Base-by-base conservation (phyloP, 2,329 filamentous ascomycete species). In the Aureobasidium sp. region DNA sequence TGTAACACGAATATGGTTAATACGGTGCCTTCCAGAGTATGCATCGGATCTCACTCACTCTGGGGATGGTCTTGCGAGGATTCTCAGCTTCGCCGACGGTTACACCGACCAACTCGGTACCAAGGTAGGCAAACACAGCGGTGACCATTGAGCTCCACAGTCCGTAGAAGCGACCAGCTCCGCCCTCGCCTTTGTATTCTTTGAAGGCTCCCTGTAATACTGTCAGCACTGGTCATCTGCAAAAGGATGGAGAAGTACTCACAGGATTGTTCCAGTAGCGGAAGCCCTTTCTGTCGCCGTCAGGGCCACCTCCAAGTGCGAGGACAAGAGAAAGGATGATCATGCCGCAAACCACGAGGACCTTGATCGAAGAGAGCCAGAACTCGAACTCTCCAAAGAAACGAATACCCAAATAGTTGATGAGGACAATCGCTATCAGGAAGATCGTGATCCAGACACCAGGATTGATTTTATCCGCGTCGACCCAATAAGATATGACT, bases 31-130 rank as follows among this genome's bases (percentile, higher is more conserved):
- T 12, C 5, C 12, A 52, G 5, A 15, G 8, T 3, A 15, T n/a
- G 19, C 15, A 29, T 24, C 5, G 24, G 1, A 14, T n/a, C n/a
- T 29, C 35, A 29, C 39, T 40, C 22, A 52, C 49, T 54, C 54
- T 47, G 12, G 89, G 89, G 64, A 93, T 86, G 17, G 85, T 89
- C 72, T 83, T 84, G 70, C 88, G 85, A 0, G 89, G 89, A 75
- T 91, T 91, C 75, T 91, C 86, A 0, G 88, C 88, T 74, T 91
- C 88, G 59, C 86, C 88, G 37, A 90, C 87, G 0, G 88, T 91
- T 15, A 91, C 87, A 75, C 88, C 88, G 56, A 91, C 86, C 47
- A 91, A 78, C 70, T 91, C 88, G 2, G 88, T 89, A 63, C 88
- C 88, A 5, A 91, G 81, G 70, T 89, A 92, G 62, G 89, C 89